Conservation (phyloP, 345 rosid genomes). For the Heritiera fomes region DNA sequence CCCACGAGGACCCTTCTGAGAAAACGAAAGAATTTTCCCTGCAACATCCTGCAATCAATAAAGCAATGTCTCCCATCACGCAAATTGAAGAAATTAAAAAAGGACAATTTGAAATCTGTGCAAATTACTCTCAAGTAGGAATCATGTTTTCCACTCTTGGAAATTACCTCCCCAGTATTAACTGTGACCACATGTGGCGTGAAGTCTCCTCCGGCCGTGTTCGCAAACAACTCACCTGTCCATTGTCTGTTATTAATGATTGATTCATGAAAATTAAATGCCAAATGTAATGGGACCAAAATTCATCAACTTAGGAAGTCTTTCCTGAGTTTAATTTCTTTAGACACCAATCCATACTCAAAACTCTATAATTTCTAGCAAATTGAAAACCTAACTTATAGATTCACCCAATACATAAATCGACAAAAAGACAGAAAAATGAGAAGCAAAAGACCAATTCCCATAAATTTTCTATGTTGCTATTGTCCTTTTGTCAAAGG, state of each 20-base stretch:
- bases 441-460: not conserved
- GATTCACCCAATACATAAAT: not conserved
- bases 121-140: not conserved
- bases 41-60: conserved; percentile 60
- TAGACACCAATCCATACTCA: not conserved
- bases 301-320: not conserved
- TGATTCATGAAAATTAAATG: not conserved
- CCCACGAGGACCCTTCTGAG: conserved; percentile 57
- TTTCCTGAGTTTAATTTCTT: not conserved
- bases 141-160: not conserved
- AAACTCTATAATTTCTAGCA: not conserved
- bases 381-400: not conserved
- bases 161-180: conserved; percentile 57
- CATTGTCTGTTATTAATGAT: not conserved
- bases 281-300: not conserved
- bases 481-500: not conserved
- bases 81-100: not conserved
- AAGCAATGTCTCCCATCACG: not conserved
- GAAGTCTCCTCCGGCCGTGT: conserved; percentile 68
- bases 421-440: not conserved
- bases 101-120: not conserved
- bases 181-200: conserved; percentile 56
- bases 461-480: not conserved
- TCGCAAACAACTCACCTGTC: conserved; percentile 49
- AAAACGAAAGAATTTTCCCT: conserved; percentile 45